Conservation (phyloP, 2,329 filamentous ascomycete species). For the Talaromyces sp. region DNA sequence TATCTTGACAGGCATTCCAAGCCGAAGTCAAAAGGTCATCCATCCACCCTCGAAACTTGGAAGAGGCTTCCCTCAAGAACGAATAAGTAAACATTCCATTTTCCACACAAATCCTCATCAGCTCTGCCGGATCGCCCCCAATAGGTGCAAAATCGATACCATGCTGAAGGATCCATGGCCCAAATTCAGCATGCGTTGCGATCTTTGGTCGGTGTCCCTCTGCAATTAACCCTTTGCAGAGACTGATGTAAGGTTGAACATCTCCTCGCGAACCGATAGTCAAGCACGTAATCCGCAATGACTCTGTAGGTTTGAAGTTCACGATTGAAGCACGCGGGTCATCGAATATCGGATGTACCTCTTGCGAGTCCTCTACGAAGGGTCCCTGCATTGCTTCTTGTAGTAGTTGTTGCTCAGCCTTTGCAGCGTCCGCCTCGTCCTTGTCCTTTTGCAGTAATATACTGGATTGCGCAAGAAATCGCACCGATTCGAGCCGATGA, state of each 20-base stretch:
- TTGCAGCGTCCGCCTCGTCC: conserved; percentile 68
- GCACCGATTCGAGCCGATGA: conserved; percentile 68
- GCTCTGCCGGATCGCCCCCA: conserved; percentile 84
- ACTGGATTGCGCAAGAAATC: conserved; percentile 67
- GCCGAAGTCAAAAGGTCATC: conserved; percentile 80
- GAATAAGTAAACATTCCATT: conserved; percentile 95
- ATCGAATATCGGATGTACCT: conserved; percentile 77
- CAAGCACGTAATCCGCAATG: conserved; percentile 82
- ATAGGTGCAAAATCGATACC: conserved; percentile 90
- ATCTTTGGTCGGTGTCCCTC: conserved; percentile 86
- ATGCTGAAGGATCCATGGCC: conserved; percentile 82
- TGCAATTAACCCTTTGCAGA: conserved; percentile 83
- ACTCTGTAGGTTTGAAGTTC: conserved; percentile 79
- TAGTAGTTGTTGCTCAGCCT: conserved; percentile 75
- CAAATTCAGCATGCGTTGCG: conserved; percentile 88
- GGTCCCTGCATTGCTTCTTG: conserved; percentile 64
- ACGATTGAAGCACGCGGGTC: conserved; percentile 83
- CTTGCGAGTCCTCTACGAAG: conserved; percentile 35
- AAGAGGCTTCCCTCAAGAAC: conserved; percentile 82
- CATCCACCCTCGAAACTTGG: conserved; percentile 90
- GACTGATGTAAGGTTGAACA: conserved; percentile 93
- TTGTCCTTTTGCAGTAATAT: conserved; percentile 65
- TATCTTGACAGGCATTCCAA: conserved; percentile 78
- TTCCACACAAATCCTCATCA: conserved; percentile 95
- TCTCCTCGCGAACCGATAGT: conserved; percentile 95